Conservation (phyloP, 2,329 filamentous ascomycete genomes). For the Didymella keratinophila region DNA sequence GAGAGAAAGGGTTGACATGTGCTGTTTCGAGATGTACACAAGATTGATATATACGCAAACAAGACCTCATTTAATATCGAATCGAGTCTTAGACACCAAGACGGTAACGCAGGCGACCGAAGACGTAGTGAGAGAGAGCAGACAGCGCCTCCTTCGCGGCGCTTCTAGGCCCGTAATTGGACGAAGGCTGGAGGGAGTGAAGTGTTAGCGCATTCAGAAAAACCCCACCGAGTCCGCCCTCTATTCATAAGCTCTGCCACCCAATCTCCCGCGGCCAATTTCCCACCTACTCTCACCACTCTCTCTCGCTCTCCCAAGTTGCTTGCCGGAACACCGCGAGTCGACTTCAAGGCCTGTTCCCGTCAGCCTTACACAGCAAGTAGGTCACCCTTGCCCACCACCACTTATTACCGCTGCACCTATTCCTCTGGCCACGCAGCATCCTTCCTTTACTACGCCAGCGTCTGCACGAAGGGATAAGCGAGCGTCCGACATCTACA, state of each 20-base stretch:
- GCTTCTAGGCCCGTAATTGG: conserved; percentile 44
- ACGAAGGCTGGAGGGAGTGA: conserved; percentile 41
- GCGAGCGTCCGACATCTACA: conserved; percentile 27
- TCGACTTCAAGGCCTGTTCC: conserved; percentile 37
- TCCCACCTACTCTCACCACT: conserved; percentile 21
- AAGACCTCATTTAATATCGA: conserved; percentile 29
- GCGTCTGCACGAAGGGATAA: conserved; percentile 34
- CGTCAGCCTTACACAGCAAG: conserved; percentile 33
- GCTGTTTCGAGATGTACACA: conserved; percentile 26
- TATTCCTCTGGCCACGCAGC: conserved; percentile 23
- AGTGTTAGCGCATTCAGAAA: conserved; percentile 46
- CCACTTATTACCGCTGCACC: conserved; percentile 26
- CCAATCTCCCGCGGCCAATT: conserved; percentile 31
- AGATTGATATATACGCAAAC: conserved; percentile 25
- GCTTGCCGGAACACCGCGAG: conserved; percentile 43
- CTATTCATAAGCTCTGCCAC: conserved; percentile 49
- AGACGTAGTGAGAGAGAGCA: conserved; percentile 31
- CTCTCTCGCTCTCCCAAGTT: conserved; percentile 36
- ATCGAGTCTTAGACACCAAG: conserved; percentile 30
- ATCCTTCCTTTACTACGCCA: conserved; percentile 23
- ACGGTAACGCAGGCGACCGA: conserved; percentile 28
- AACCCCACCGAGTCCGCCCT: conserved; percentile 45
- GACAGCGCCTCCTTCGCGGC: conserved; percentile 34
- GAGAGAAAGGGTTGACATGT: conserved; percentile 31
- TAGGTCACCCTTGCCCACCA: conserved; percentile 38